Percentiles rank a stretch among this genome's conserved stretches.
Conservation (phyloP, 371 early-diverging fungal species). For the Chytridiales sp. region DNA sequence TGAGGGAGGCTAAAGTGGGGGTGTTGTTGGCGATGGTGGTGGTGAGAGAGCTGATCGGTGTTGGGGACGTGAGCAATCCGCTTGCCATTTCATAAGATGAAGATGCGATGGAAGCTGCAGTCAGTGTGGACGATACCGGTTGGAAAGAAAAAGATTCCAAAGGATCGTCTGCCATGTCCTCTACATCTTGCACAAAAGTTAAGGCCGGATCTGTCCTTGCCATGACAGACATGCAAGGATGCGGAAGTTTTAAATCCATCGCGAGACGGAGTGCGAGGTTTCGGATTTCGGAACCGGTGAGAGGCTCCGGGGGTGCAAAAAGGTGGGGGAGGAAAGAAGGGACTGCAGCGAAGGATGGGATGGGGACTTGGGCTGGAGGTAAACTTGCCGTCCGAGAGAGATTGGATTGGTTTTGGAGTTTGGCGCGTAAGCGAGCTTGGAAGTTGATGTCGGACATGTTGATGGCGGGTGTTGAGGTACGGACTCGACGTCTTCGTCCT, state of each 20-base stretch:
- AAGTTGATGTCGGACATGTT: too few relatives aligned
- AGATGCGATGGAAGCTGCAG: not conserved
- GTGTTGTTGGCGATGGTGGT: too few relatives aligned
- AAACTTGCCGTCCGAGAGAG: conserved; percentile 16
- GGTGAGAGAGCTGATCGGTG: too few relatives aligned
- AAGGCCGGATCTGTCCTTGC: conserved; percentile 41
- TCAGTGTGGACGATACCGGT: too few relatives aligned
- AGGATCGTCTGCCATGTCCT: conserved; percentile 37
- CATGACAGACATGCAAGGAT: conserved; percentile 38
- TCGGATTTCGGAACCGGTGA: conserved; percentile 34
- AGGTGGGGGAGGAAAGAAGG: conserved; percentile 26
- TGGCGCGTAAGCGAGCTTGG: too few relatives aligned
- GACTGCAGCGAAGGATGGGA: conserved; percentile 18
- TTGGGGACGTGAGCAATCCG: not conserved
- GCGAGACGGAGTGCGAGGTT: conserved; percentile 31
- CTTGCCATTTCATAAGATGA: not conserved
- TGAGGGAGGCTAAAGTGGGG: not conserved
- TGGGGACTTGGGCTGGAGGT: conserved; percentile 9
- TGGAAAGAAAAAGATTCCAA: conserved; percentile 39
- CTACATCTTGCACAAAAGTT: conserved; percentile 31
- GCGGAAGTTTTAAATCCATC: conserved; percentile 14
- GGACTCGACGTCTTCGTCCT: not conserved
- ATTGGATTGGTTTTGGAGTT: conserved; percentile 20
- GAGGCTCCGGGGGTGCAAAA: conserved; percentile 28
- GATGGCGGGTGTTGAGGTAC: conserved; percentile 6